These are phyloP conservation scores for Colletotrichum truncatum DNA, from an alignment of 2,329 filamentous ascomycete species.

Conservation along the genomic window DNA sequence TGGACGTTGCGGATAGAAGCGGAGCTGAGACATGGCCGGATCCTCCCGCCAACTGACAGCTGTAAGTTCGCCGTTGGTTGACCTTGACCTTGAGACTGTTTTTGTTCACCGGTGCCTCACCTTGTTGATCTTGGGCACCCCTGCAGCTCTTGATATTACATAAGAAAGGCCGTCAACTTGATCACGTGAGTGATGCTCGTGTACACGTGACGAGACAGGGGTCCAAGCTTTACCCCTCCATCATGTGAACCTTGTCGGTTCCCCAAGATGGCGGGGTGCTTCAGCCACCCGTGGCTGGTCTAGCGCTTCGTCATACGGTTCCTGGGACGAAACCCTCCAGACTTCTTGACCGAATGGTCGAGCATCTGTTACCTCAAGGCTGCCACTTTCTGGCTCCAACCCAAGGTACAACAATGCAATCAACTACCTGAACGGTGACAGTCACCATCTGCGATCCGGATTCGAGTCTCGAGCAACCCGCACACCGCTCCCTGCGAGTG, in stretches of 20 bases:
- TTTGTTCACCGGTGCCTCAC: neutral
- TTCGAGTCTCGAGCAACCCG: neutral
- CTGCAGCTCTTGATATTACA: neutral
- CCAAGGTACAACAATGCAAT: constrained; percentile 15
- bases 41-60: neutral
- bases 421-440: constrained; percentile 13
- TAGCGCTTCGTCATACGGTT: constrained; percentile 28
- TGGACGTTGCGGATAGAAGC: neutral
- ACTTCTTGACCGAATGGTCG: constrained; percentile 17
- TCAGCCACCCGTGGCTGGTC: constrained; percentile 27
- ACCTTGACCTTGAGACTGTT: neutral
- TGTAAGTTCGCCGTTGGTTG: neutral
- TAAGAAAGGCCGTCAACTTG: fast-evolving
- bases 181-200: neutral
- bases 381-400: constrained; percentile 19
- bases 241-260: constrained; percentile 20
- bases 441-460: constrained; percentile 4
- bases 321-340: constrained; percentile 25
- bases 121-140: neutral
- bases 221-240: constrained; percentile 26
- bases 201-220: neutral
- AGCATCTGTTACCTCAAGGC: constrained; percentile 7
- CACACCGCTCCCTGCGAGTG: neutral
- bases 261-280: constrained; percentile 26
- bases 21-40: neutral